These are phyloP conservation scores for Pilobolus umbonatus DNA, from an alignment of 192 early-diverging fungal genomes.

Conservation along the genomic window DNA sequence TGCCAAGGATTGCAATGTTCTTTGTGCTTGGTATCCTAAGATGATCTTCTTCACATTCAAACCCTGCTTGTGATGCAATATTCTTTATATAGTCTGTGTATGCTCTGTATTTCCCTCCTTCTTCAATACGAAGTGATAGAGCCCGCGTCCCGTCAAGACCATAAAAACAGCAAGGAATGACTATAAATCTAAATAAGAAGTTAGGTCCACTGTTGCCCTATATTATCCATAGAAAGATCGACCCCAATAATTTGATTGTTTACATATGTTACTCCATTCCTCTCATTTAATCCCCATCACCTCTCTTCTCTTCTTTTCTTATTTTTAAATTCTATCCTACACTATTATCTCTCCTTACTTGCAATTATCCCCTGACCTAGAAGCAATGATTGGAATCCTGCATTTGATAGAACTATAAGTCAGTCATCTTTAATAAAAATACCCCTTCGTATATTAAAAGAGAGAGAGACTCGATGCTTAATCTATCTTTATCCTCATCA, in stretches of 20 bases:
- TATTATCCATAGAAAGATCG: too few relatives aligned
- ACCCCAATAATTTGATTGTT: too few relatives aligned
- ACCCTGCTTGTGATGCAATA: conserved; percentile 55
- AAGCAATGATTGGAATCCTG: conserved; percentile 73
- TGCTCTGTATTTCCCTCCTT: conserved; percentile 62
- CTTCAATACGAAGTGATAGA: conserved; percentile 41
- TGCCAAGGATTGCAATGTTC: conserved; percentile 68
- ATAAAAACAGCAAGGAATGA: conserved; percentile 85
- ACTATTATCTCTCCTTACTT: conserved; percentile 33
- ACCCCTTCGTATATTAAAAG: conserved; percentile 5
- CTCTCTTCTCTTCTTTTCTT: too few relatives aligned
- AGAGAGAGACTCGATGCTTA: too few relatives aligned
- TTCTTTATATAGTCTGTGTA: conserved; percentile 60
- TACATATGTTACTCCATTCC: background rate
- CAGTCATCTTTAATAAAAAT: conserved; percentile 10
- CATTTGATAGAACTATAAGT: background rate
- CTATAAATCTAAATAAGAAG: conserved; percentile 60
- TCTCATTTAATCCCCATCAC: too few relatives aligned
- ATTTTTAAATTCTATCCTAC: conserved; percentile 2
- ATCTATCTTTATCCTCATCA: conserved; percentile 1
- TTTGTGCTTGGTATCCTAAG: conserved; percentile 80
- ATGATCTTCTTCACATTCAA: conserved; percentile 53
- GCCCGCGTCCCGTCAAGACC: conserved; percentile 57
- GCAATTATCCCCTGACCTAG: conserved; percentile 37
- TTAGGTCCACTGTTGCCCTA: too few relatives aligned